A percentile compares a stretch with the other conserved stretches of the same genome.
Conservation (phyloP, 2,329 filamentous ascomycete species). For the Exophiala sp. region DNA sequence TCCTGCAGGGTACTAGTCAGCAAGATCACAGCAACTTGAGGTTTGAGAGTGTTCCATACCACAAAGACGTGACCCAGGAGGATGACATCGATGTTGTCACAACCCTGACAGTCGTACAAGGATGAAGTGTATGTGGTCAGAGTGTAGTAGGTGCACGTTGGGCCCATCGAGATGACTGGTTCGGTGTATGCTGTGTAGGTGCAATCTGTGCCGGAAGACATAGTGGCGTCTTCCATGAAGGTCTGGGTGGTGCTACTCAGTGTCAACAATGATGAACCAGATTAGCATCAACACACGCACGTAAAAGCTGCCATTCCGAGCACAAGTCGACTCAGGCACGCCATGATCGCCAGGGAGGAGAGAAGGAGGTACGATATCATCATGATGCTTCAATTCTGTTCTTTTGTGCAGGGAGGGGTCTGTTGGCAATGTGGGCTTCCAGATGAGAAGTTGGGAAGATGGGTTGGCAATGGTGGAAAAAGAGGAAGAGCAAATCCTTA, state of each 20-base stretch:
- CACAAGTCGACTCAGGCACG: no score
- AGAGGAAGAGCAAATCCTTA: no score
- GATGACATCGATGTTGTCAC: slow-evolving; percentile 35
- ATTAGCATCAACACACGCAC: no score
- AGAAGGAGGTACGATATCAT: no score
- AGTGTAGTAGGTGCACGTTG: slow-evolving; percentile 22
- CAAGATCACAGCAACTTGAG: not conserved
- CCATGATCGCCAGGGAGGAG: no score
- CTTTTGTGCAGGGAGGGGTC: no score
- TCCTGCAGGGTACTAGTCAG: not conserved
- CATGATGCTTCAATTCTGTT: no score
- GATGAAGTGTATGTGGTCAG: slow-evolving; percentile 33
- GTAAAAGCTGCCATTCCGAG: no score
- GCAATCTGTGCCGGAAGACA: not conserved
- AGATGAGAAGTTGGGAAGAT: no score
- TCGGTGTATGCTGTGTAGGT: slow-evolving; percentile 17
- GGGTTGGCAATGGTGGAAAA: no score
- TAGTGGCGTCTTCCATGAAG: not conserved
- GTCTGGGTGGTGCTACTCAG: not conserved
- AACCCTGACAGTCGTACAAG: slow-evolving; percentile 20
- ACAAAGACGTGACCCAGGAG: slow-evolving; percentile 14
- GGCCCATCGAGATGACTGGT: slow-evolving; percentile 17
- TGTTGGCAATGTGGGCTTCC: no score
- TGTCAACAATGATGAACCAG: not conserved
- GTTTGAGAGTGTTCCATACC: slow-evolving; percentile 5